Evolutionary conservation across 1,284 basidiomycete species (phyloP).

Genomic region (Ceratobasidium sp.): DNA sequence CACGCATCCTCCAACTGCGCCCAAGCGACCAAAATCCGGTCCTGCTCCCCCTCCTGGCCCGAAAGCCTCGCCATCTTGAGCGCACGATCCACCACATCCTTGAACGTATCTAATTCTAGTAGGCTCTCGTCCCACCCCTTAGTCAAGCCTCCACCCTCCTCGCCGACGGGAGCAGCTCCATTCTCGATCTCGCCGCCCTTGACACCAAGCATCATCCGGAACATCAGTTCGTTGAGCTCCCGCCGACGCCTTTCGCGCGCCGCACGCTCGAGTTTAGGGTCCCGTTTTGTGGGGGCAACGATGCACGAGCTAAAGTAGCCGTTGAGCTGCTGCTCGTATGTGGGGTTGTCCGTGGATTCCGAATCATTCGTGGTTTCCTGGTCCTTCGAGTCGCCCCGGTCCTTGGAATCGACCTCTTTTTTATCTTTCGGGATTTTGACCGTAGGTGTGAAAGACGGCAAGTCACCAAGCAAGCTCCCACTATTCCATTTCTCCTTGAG

Average conservation of each 20-base stretch:
- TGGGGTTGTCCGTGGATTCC: neutral
- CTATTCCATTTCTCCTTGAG: constrained; percentile 12
- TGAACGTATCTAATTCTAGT: neutral
- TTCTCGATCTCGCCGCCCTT: constrained; percentile 74
- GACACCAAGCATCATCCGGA: constrained; percentile 79
- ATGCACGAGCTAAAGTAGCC: constrained; percentile 79
- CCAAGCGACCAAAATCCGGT: constrained; percentile 79
- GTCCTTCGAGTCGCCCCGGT: neutral
- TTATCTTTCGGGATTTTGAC: neutral
- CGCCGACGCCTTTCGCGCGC: constrained; percentile 72
- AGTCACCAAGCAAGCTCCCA: neutral
- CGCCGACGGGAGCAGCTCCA: constrained; percentile 49
- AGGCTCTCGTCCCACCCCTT: constrained; percentile 5
- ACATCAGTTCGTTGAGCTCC: constrained; percentile 81
- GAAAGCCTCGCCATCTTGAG: constrained; percentile 50
- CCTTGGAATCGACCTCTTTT: neutral
- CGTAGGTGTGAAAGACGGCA: neutral
- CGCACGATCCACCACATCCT: constrained; percentile 53
- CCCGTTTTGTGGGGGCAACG: constrained; percentile 75
- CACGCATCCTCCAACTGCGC: constrained; percentile 60
- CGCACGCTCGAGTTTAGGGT: constrained; percentile 66
- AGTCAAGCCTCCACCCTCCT: constrained; percentile 49
- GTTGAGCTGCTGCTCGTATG: constrained; percentile 48
- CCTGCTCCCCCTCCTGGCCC: constrained; percentile 54
- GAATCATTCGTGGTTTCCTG: neutral